Evolutionary conservation across 257 asterid species (phyloP).

Genomic region (Haberlea rhodopensis): DNA sequence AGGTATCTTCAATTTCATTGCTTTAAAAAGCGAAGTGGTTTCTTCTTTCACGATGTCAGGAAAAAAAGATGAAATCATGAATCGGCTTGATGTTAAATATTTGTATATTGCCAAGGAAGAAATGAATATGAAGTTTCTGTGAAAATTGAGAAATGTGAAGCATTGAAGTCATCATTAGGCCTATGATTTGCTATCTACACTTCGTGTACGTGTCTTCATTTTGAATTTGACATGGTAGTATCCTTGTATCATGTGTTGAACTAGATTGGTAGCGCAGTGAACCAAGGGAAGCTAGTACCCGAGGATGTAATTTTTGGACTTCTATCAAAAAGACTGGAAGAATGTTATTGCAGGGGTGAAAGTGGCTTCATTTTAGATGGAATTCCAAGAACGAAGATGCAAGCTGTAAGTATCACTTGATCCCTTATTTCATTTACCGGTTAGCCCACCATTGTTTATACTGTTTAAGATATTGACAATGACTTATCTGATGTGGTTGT

Average conservation of each 20-base stretch:
- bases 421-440: neutral
- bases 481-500: too few relatives aligned
- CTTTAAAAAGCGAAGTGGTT: neutral
- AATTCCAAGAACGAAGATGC: slow-evolving; percentile 70
- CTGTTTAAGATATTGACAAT: too few relatives aligned
- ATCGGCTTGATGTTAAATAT: neutral
- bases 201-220: too few relatives aligned
- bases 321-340: slow-evolving; percentile 79
- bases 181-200: too few relatives aligned
- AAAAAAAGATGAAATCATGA: neutral
- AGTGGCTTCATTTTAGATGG: slow-evolving; percentile 91
- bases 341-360: slow-evolving; percentile 78
- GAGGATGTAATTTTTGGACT: slow-evolving; percentile 76
- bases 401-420: slow-evolving; percentile 58
- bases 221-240: slow-evolving; percentile 1
- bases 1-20: slow-evolving; percentile 34
- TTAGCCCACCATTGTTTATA: too few relatives aligned
- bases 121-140: neutral
- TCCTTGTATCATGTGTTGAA: neutral
- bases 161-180: neutral
- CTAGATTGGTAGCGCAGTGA: slow-evolving; percentile 71
- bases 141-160: neutral
- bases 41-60: neutral
- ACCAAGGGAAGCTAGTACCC: slow-evolving; percentile 70
- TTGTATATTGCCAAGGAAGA: neutral